Evolutionary conservation across 345 rosid genomes (phyloP).

Genomic region (Salix caprea): DNA sequence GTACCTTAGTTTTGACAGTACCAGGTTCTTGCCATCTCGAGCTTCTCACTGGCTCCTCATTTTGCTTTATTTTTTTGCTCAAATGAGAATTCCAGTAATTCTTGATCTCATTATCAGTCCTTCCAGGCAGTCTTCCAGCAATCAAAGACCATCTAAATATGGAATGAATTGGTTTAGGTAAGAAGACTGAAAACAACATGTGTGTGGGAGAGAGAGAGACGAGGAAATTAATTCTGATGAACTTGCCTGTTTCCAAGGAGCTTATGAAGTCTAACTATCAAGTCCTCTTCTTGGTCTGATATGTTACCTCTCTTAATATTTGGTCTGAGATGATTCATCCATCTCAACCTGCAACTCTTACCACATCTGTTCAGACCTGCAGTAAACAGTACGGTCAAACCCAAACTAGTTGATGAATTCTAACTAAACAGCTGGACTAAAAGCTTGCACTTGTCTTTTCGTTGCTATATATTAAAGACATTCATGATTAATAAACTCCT

Average conservation of each 20-base stretch:
- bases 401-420: not conserved
- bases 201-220: not conserved
- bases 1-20: not conserved
- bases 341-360: slow-evolving; percentile 57
- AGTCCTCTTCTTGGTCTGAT: slow-evolving; percentile 55
- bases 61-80: slow-evolving; percentile 39
- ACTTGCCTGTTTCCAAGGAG: slow-evolving; percentile 51
- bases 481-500: not conserved
- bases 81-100: slow-evolving; percentile 55
- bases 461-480: not conserved
- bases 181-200: not conserved
- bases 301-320: slow-evolving; percentile 55
- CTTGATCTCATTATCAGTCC: slow-evolving; percentile 52
- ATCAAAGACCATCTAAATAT: slow-evolving; percentile 50
- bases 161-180: not conserved
- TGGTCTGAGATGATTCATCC: slow-evolving; percentile 62
- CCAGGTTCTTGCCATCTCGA: slow-evolving; percentile 2
- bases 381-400: not conserved
- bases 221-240: not conserved
- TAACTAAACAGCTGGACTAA: not conserved
- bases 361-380: slow-evolving; percentile 46
- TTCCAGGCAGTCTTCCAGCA: slow-evolving; percentile 53
- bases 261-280: slow-evolving; percentile 50
- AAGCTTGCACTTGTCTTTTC: not conserved
- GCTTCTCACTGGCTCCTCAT: slow-evolving; percentile 16